Evolutionary conservation across 2,329 filamentous ascomycete species (phyloP), one percentile per base, ranked within the genome.

Genomic region (Nemania sp.): DNA sequence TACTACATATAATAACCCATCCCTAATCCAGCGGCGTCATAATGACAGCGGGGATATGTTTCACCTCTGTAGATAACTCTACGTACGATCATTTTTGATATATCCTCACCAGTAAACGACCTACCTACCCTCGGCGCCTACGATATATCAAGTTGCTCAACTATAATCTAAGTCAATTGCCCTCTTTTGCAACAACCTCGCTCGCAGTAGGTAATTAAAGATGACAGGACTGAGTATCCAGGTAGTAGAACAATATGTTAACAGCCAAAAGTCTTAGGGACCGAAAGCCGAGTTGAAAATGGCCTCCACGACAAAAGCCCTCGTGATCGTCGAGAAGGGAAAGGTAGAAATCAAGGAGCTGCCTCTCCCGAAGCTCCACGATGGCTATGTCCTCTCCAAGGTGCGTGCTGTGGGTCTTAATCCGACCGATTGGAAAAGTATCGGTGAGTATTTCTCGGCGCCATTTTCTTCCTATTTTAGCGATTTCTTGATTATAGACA

Each of bases 371-470:
- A 64, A 68, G 41, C 51, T 75, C 18, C 56, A 49, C 18, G 66
- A 72, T 35, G 77, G 77, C 41, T 73, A 73, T 24, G 51, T 81
- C 29, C 75, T 79, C 6, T 75, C 80, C 60, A 79, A 77, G 64
- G 75, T 75, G 22, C 74, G 67, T n/a, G 77, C 79, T 6, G 76
- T 79, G 6, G 79, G 70, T 24, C 59, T 81, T 47, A 81, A 81
- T 55, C 80, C 79, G 0, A 76, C 76, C 0, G 79, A 81, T 65
- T 80, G 74, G 74, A 79, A 80, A 70, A 71, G 69, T 56, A 68
- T 80, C 57, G 63, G n/a, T n/a, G n/a, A n/a, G n/a, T n/a, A n/a
- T n/a, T n/a, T n/a, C n/a, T n/a, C n/a, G n/a, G n/a, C n/a, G n/a
- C n/a, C n/a, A n/a, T n/a, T n/a, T n/a, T n/a, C n/a, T n/a, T n/a